Evolutionary conservation across 129 eudicot genomes (phyloP), one percentile per base, ranked within the genome.

Genomic region (Lactuca sativa): DNA sequence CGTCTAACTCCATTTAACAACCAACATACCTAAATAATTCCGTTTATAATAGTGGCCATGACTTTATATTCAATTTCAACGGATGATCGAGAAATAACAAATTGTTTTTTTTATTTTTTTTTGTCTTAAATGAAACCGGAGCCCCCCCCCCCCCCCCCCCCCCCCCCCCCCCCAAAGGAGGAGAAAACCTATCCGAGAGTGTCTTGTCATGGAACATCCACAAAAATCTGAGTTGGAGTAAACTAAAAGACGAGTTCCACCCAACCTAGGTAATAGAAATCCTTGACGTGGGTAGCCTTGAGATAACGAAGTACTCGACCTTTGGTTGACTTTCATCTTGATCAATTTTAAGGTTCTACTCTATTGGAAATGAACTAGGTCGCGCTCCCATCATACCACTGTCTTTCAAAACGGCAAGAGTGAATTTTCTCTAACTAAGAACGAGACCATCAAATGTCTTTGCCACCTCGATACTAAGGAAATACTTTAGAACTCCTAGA

Each of bases 381-480:
- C 30, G 30, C 1, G 30, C 30, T 25, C 30, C 30, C 30, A 25
- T 25, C 30, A 1, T 25, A 25, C 30, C 30, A 25, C 30, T 25
- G 30, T 25, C 2, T 25, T 25, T 25, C 30, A 25, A 25, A 25
- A 25, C 1, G 30, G 0, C 1, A 2, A 25, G 30, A 4, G 5
- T 43, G 4, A 13, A 62, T 62, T 62, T 62, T 4, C 67, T 34
- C 37, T 62, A 47, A 40, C 67, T 33, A 33, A 62, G 67, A 36
- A 62, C 43, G 14, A 62, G 11, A 25, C 30, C 30, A 1, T 62
- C 67, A 11, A 9, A 15, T 12, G 18, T 37, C 37, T 51, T 2
- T 13, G 67, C 53, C 0, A 62, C 43, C 37, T 62, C 67, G 6
- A 38, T 34, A 15, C 32, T 34, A 32, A 62, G 51, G 4, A 62